Conservation (phyloP, 2,329 filamentous ascomycete genomes). For the Sporothrix sp. region DNA sequence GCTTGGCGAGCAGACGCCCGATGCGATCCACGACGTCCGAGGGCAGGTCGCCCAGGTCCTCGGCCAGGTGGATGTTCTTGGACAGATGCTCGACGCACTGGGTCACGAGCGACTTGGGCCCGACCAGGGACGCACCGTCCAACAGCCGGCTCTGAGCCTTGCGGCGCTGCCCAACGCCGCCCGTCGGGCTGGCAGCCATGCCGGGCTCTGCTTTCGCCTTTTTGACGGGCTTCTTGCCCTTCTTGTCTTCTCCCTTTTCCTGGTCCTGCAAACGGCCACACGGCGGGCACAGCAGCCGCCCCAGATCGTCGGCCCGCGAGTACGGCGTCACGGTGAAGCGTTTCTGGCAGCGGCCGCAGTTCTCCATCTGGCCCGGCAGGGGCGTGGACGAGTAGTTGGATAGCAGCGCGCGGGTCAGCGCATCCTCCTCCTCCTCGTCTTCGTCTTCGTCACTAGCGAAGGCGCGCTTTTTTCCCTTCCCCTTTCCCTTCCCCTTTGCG, state of each 20-base stretch:
- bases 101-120: constrained; percentile 58
- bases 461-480: too few relatives aligned
- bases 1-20: constrained; percentile 50
- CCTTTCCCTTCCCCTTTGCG: constrained; percentile 19
- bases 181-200: constrained; percentile 39
- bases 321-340: constrained; percentile 91
- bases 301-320: constrained; percentile 69
- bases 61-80: constrained; percentile 52
- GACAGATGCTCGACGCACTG: constrained; percentile 54
- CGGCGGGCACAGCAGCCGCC: constrained; percentile 64
- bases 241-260: constrained; percentile 46
- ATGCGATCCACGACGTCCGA: constrained; percentile 47
- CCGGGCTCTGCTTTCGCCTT: constrained; percentile 30
- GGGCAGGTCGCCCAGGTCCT: constrained; percentile 52
- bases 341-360: constrained; percentile 77
- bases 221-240: constrained; percentile 36
- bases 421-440: constrained; percentile 35
- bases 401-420: constrained; percentile 41
- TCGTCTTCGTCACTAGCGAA: constrained; percentile 26
- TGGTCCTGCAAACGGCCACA: constrained; percentile 69
- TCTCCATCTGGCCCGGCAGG: constrained; percentile 75
- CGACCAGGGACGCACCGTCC: constrained; percentile 58
- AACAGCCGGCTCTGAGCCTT: constrained; percentile 76
- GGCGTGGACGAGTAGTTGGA: constrained; percentile 33
- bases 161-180: constrained; percentile 51